Percentiles rank a stretch among this genome's conserved stretches.
Evolutionary conservation across 257 asterid species (phyloP).

Genomic region (Petunia secreta): DNA sequence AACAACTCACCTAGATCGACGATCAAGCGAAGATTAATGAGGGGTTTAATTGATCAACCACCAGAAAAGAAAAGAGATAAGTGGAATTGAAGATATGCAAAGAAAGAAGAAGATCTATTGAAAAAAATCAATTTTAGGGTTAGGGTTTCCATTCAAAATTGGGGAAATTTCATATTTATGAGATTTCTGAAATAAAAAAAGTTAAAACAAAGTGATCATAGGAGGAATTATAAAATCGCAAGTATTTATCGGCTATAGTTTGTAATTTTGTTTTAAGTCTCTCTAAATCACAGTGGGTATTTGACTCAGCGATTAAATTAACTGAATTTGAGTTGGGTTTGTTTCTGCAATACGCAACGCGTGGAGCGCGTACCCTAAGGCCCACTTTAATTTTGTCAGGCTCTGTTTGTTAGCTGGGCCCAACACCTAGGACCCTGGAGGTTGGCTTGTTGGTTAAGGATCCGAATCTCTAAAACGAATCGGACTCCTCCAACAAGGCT

Average conservation of each 20-base stretch:
- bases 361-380: too few relatives aligned
- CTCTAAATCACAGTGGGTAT: neutral
- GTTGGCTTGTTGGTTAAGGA: too few relatives aligned
- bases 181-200: slow-evolving; percentile 34
- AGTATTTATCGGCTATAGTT: slow-evolving; percentile 30
- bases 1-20: slow-evolving; percentile 31
- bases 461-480: too few relatives aligned
- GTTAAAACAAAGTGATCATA: slow-evolving; percentile 39
- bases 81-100: slow-evolving; percentile 34
- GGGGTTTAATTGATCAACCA: slow-evolving; percentile 49
- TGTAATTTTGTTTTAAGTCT: neutral
- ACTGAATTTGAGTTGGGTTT: too few relatives aligned
- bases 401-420: too few relatives aligned
- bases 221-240: slow-evolving; percentile 37
- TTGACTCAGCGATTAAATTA: too few relatives aligned
- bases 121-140: slow-evolving; percentile 46
- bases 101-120: slow-evolving; percentile 41
- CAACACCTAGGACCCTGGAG: too few relatives aligned
- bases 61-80: slow-evolving; percentile 49
- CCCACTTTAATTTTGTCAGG: too few relatives aligned
- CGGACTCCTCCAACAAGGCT: too few relatives aligned
- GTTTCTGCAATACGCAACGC: too few relatives aligned
- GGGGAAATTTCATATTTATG: slow-evolving; percentile 55
- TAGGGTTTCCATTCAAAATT: slow-evolving; percentile 63
- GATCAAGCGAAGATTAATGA: slow-evolving; percentile 33